Conservation (phyloP, 2,329 filamentous ascomycete species). For the Ramichloridium luteum region DNA sequence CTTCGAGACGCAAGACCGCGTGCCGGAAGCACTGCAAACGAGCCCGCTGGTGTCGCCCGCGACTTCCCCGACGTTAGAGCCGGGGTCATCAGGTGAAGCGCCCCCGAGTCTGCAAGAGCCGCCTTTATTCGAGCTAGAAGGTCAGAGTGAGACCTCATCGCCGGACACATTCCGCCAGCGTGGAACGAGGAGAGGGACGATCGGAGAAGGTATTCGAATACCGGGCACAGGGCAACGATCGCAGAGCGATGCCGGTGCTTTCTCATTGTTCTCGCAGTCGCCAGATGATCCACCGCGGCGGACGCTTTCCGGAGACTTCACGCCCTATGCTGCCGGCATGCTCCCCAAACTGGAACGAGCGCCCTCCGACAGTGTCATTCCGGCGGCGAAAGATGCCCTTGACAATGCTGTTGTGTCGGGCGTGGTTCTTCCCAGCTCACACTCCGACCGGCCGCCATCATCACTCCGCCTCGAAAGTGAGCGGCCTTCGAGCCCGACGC, state of each 20-base stretch:
- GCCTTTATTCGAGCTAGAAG: constrained; percentile 56
- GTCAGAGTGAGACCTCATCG: constrained; percentile 13
- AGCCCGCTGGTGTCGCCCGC: constrained; percentile 85
- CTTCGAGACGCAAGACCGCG: constrained; percentile 84
- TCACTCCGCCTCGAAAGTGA: constrained; percentile 13
- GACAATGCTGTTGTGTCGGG: constrained; percentile 22
- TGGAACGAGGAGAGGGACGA: constrained; percentile 17
- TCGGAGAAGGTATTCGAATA: constrained; percentile 17
- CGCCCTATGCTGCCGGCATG: neutral
- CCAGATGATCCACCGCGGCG: constrained; percentile 9
- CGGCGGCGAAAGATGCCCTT: constrained; percentile 30
- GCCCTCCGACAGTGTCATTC: constrained; percentile 43
- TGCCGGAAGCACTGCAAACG: constrained; percentile 88
- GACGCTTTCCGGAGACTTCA: constrained; percentile 13
- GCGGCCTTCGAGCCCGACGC: constrained; percentile 65
- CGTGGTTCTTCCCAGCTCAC: constrained; percentile 12
- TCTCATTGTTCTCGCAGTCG: constrained; percentile 16
- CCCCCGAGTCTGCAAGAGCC: constrained; percentile 52
- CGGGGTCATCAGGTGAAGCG: constrained; percentile 30
- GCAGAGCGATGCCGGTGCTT: constrained; percentile 35
- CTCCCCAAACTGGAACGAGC: constrained; percentile 32
- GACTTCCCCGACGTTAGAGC: constrained; percentile 61
- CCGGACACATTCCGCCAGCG: constrained; percentile 1
- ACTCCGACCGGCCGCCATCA: constrained; percentile 12
- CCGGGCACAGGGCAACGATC: constrained; percentile 23